Evolutionary conservation across 2,329 filamentous ascomycete species (phyloP), one percentile per base, ranked within the genome.

Genomic region (Trichoderma cornu-damae): DNA sequence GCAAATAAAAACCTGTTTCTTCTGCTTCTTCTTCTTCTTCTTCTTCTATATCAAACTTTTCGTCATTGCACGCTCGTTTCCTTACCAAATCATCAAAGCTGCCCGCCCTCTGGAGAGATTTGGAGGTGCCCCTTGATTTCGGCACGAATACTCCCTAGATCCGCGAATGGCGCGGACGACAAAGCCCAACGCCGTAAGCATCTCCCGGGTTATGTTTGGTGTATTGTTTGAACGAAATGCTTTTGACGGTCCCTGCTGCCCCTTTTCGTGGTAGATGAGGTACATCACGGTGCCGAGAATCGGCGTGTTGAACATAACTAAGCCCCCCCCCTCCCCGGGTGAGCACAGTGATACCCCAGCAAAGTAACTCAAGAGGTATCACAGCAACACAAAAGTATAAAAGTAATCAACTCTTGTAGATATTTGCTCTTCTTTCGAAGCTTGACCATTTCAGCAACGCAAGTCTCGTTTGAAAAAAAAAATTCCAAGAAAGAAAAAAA

Each of bases 231-330:
- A 44, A 24, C 6, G 42, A 44, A n/a, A 4, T 44, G 28, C 24
- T 44, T n/a, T 44, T 9, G 48, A 50, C 35, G 38, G 48, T n/a
- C 9, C 34, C 16, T 40, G n/a, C 11, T 50, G 48, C 22, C 38
- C 16, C 6, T 24, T 37, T 6, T 50, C n/a, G 16, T 14, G 24
- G 6, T 50, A 22, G n/a, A n/a, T 50, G 34, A 50, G 35, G 22
- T 37, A 34, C 34, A 40, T 37, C 34, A 50, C 20, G 16, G 24
- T 28, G 12, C 34, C 22, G 6, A 40, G 6, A 40, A 50, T 28
- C 24, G 48, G 48, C 16, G 48, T 50, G 34, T 50, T 50, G 24
- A 50, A 37, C 3, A 50, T 50, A 4, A 50, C 48, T 6, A 50
- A 11, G 2, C 48, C 48, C 12, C 1, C 3, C 38, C 2, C 24